Evolutionary conservation across 2,329 filamentous ascomycete genomes (phyloP).

Genomic region (Neonectria ditissima): DNA sequence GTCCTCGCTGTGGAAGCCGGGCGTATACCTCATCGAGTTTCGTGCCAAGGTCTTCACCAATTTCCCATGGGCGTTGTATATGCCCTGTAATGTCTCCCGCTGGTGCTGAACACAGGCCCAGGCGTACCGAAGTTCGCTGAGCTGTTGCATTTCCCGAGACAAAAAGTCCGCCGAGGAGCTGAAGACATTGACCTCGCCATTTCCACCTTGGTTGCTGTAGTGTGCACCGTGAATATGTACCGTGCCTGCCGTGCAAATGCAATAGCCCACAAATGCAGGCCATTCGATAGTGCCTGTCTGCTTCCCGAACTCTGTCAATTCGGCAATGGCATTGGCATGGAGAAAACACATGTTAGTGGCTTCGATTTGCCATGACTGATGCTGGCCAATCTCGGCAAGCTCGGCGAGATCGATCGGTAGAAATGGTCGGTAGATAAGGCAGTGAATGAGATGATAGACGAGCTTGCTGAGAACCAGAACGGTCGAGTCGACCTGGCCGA

Average conservation of each 20-base stretch:
- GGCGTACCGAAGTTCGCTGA: constrained; percentile 78
- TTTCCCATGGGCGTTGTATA: constrained; percentile 83
- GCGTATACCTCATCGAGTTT: constrained; percentile 76
- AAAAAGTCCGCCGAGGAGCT: constrained; percentile 74
- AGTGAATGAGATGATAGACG: constrained; percentile 88
- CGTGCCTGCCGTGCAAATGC: constrained; percentile 86
- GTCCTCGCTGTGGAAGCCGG: constrained; percentile 86
- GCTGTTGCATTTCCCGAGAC: constrained; percentile 81
- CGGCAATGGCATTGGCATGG: constrained; percentile 88
- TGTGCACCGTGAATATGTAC: constrained; percentile 89
- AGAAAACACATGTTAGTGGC: constrained; percentile 88
- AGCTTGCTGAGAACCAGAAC: constrained; percentile 85
- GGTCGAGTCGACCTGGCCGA: constrained; percentile 82
- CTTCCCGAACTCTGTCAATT: constrained; percentile 82
- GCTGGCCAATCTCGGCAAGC: constrained; percentile 81
- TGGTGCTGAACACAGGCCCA: constrained; percentile 87
- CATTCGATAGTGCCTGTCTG: constrained; percentile 82
- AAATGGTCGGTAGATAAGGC: constrained; percentile 87
- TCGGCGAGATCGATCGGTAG: constrained; percentile 86
- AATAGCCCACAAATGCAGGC: constrained; percentile 89
- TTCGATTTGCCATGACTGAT: constrained; percentile 93
- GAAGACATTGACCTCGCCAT: constrained; percentile 72
- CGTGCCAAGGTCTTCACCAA: constrained; percentile 78
- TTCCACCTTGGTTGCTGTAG: constrained; percentile 69
- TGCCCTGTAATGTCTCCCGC: constrained; percentile 79